Evolutionary conservation across 495 filamentous ascomycete genomes (phyloP).

Genomic region (Massariosphaeria phaeospora): DNA sequence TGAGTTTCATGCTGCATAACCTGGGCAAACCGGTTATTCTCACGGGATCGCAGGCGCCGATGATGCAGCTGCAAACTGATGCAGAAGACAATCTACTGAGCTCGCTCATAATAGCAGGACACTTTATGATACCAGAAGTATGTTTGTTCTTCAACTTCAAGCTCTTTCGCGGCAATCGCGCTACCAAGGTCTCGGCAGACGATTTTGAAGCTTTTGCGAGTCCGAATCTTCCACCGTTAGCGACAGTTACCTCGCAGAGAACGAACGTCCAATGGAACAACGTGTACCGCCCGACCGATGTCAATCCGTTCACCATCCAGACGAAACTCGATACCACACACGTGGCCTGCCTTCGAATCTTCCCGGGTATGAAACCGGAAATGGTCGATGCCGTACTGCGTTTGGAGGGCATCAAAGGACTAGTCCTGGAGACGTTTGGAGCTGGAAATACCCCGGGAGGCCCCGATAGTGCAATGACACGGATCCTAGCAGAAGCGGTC

Average conservation of each 20-base stretch:
- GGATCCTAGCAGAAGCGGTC: conserved; percentile 72
- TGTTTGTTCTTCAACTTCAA: conserved; percentile 93
- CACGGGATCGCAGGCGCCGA: conserved; percentile 87
- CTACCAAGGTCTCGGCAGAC: conserved; percentile 82
- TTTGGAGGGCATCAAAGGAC: conserved; percentile 70
- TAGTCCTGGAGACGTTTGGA: conserved; percentile 93
- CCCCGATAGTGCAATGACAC: conserved; percentile 75
- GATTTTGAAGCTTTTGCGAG: conserved; percentile 83
- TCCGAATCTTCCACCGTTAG: conserved; percentile 77
- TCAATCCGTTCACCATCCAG: conserved; percentile 71
- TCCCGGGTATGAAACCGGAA: conserved; percentile 89
- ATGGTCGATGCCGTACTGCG: conserved; percentile 88
- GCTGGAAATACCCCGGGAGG: conserved; percentile 89
- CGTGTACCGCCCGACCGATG: conserved; percentile 65
- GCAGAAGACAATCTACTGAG: conserved; percentile 94
- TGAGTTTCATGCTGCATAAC: conserved; percentile 92
- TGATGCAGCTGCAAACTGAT: conserved; percentile 88
- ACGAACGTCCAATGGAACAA: conserved; percentile 81
- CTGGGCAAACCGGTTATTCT: conserved; percentile 89
- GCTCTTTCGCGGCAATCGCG: conserved; percentile 85
- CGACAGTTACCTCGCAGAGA: conserved; percentile 70
- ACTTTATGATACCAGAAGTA: conserved; percentile 94
- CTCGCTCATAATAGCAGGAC: conserved; percentile 87
- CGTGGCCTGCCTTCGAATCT: conserved; percentile 90
- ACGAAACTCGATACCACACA: conserved; percentile 77